Evolutionary conservation across 768 basidiomycete genomes (phyloP), one percentile per base, ranked within the genome.

Genomic region (Vishniacozyma victoriae): DNA sequence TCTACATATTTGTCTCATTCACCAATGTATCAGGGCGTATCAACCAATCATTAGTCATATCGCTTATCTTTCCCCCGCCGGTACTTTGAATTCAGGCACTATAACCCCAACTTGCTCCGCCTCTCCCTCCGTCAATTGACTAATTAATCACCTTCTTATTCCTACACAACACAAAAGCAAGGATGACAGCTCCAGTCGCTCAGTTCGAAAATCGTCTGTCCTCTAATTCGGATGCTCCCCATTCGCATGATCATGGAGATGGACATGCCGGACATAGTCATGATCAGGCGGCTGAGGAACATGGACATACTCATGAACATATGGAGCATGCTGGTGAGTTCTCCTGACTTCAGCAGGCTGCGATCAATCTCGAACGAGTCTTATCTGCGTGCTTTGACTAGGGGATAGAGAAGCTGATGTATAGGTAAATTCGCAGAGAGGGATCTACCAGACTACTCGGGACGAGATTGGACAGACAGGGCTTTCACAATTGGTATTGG

Each of bases 401-500:
- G 35, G 38, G 37, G 3, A 35, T 16, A 35, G 29, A 6, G 33
- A 23, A 16, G 38, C 47, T 45, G 36, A 42, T 14, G 19, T 44
- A 1, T 61, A 92, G 92, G 93, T 36, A 95, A 87, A 70, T 99
- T 83, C 60, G 74, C 86, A 11, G 91, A 97, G 68, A 78, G 93
- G 22, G 93, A 96, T 71, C 72, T 95, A 70, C 95, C 93, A 7
- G 85, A 95, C 64, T 96, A 86, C 62, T 76, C 83, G 6, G 70
- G 73, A 2, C 77, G 93, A 27, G 86, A 91, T 75, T 97, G 91
- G 62, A 79, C 82, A 43, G 92, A 96, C 73, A 77, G 93, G 54
- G 95, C 87, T 1, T 99, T 96, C 74, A 97, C 93, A 0, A 76
- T 99, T 50, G 93, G 93, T n/a, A 96, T 97, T 46, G 93, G 93